phyloP scores from a whole-genome alignment of 1,284 basidiomycete species.

The Puccinia novopanici region DNA sequence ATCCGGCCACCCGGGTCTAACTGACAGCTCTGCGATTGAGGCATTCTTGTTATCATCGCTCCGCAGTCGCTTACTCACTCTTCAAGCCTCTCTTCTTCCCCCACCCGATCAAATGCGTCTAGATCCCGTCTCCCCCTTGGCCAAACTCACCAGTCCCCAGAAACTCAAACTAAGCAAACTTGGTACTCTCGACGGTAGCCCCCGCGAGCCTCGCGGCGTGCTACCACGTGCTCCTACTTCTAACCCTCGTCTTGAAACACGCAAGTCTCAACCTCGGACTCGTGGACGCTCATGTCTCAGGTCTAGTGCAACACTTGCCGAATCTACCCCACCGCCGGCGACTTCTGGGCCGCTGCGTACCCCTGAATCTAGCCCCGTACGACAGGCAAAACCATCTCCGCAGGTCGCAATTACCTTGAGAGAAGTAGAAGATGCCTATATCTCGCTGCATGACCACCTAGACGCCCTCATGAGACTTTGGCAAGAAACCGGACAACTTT shows the following conservation, averaged over 20 bases:
- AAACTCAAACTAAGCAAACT: slow-evolving; percentile 36
- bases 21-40: slow-evolving; percentile 2
- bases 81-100: slow-evolving; percentile 44
- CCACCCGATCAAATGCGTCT: slow-evolving; percentile 45
- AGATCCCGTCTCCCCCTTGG: slow-evolving; percentile 45
- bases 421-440: slow-evolving; percentile 47
- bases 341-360: slow-evolving; percentile 20
- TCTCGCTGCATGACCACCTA: slow-evolving; percentile 38
- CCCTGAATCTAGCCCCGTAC: slow-evolving; percentile 38
- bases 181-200: slow-evolving; percentile 37
- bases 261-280: neutral
- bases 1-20: neutral
- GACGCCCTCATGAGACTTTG: slow-evolving; percentile 15
- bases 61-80: slow-evolving; percentile 19
- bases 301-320: neutral
- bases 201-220: slow-evolving; percentile 40
- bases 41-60: slow-evolving; percentile 22
- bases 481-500: slow-evolving; percentile 6
- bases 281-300: slow-evolving; percentile 8
- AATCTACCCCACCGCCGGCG: neutral
- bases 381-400: slow-evolving; percentile 7
- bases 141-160: slow-evolving; percentile 37
- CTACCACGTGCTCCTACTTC: slow-evolving; percentile 31
- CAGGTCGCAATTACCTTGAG: slow-evolving; percentile 38
- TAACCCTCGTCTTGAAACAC: slow-evolving; percentile 9